These are phyloP conservation scores for Ambrosia artemisiifolia DNA, from an alignment of 129 eudicot species.

Conservation along the genomic window DNA sequence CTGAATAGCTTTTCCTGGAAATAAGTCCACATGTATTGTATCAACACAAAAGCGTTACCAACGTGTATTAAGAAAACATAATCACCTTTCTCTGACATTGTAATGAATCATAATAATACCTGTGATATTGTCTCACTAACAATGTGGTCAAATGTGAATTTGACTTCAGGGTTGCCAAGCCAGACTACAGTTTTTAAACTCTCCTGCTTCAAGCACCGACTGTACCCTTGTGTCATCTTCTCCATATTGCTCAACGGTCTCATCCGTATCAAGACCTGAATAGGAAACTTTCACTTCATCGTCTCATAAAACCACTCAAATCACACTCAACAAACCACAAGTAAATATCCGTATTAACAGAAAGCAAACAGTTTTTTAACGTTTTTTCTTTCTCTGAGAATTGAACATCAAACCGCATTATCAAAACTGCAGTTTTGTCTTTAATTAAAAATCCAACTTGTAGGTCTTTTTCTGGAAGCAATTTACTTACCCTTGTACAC, in stretches of 20 bases:
- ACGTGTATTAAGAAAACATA: not conserved
- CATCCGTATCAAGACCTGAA: constrained; percentile 72
- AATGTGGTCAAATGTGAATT: constrained; percentile 89
- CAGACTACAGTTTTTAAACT: constrained; percentile 67
- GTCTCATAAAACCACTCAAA: constrained; percentile 5
- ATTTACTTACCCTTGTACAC: not conserved
- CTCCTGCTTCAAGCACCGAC: constrained; percentile 79
- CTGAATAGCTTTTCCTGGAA: constrained; percentile 72
- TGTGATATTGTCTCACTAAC: constrained; percentile 74
- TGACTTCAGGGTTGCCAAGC: constrained; percentile 83
- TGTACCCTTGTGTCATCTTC: constrained; percentile 60
- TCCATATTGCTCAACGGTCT: constrained; percentile 66
- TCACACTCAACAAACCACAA: not conserved
- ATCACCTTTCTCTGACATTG: not conserved
- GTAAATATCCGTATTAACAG: not conserved
- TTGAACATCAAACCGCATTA: not conserved
- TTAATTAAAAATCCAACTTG: constrained; percentile 3
- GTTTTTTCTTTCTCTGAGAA: not conserved
- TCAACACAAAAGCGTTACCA: constrained; percentile 18
- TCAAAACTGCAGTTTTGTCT: constrained; percentile 5
- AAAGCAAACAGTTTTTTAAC: constrained; percentile 2
- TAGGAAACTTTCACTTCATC: not conserved
- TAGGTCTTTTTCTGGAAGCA: not conserved
- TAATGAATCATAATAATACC: constrained; percentile 33
- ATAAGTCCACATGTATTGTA: constrained; percentile 11